Evolutionary conservation across 352 stramenopile species (phyloP), one percentile per base, ranked within the genome.

Genomic region (Salisapilia sapeloensis): DNA sequence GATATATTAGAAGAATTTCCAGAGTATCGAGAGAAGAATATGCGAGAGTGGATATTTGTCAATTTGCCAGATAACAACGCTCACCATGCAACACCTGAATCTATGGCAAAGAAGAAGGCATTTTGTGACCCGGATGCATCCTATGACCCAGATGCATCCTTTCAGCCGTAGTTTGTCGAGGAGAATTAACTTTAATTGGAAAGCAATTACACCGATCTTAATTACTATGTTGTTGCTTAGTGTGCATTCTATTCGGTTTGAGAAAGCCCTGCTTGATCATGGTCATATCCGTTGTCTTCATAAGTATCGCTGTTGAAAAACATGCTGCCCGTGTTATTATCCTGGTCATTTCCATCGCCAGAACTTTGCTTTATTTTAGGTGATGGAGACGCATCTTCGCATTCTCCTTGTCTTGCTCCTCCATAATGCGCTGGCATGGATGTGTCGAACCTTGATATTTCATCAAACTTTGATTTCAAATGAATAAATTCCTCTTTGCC

Each of bases 401-500:
- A n/a, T n/a, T n/a, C n/a, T n/a, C n/a, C n/a, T n/a, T n/a, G n/a
- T n/a, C n/a, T n/a, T n/a, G n/a, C n/a, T n/a, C n/a, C n/a, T n/a
- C n/a, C n/a, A n/a, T n/a, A n/a, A n/a, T n/a, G n/a, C n/a, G n/a
- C n/a, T n/a, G 70, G 74, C 8, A 78, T 71, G 0, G 60, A 79
- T 12, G 70, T 76, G 35, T 86, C 67, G 25, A 90, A 90, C 20
- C 71, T 69, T 16, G 74, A 90, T 29, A 86, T 59, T 50, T 90
- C 74, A 36, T 87, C 75, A 35, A 84, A 59, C 18, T 67, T 50
- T 19, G 67, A 85, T 36, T 90, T 90, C 30, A 85, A 48, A 22
- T 87, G 71, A 17, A 90, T 42, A 37, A 90, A 86, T 34, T 90
- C 71, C 31, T 90, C 71, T 19, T 62, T 61, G 2, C 75, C 69